phyloP scores from a whole-genome alignment of 1,284 basidiomycete genomes.

The Sutorius eximius region DNA sequence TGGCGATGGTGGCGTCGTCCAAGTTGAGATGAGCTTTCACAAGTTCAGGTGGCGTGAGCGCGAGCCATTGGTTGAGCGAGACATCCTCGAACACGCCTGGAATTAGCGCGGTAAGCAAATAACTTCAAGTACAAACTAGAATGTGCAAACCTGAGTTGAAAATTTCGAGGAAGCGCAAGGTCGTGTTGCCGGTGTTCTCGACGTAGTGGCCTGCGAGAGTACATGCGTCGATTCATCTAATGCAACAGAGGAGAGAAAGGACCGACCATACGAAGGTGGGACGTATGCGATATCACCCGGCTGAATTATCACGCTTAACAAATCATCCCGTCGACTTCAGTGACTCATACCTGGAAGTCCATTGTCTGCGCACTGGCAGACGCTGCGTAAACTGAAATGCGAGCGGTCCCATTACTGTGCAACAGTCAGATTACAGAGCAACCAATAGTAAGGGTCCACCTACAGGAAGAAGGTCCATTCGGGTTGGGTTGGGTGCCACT shows the following conservation, averaged over 20 bases:
- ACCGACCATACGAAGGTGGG: conserved; percentile 48
- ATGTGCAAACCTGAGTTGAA: conserved; percentile 49
- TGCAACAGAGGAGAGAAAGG: background rate
- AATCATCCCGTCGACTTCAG: background rate
- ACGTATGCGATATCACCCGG: conserved; percentile 61
- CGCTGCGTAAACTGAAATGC: conserved; percentile 44
- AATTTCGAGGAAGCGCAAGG: conserved; percentile 61
- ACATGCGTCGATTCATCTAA: background rate
- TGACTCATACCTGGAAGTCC: conserved; percentile 40
- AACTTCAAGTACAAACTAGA: background rate
- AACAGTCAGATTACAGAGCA: conserved; percentile 3
- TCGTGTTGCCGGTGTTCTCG: conserved; percentile 66
- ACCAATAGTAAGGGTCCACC: background rate
- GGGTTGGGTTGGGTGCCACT: conserved; percentile 53
- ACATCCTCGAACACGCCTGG: conserved; percentile 42
- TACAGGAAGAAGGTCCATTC: conserved; percentile 44
- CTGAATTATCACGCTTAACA: conserved; percentile 26
- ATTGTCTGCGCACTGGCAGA: conserved; percentile 42
- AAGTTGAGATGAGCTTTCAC: conserved; percentile 56
- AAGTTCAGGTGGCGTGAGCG: conserved; percentile 51
- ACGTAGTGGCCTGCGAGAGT: conserved; percentile 56
- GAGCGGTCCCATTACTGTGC: conserved; percentile 46
- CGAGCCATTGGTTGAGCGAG: conserved; percentile 54
- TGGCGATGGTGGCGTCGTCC: conserved; percentile 44
- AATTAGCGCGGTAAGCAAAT: conserved; percentile 9